phyloP scores from a whole-genome alignment of 192 early-diverging fungal species.

The Umbelopsis sp. region DNA sequence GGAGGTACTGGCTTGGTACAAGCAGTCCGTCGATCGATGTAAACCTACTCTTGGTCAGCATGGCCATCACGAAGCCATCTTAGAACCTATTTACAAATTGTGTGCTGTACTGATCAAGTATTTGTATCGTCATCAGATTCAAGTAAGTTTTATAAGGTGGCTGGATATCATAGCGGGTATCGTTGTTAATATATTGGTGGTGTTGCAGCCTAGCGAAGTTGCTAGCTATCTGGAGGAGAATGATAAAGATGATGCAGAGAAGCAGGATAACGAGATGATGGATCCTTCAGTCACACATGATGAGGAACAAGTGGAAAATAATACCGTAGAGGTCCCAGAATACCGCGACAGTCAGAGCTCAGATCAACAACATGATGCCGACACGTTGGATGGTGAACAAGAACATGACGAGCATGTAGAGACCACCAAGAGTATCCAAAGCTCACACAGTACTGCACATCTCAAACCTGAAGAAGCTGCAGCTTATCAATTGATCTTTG shows the following conservation, averaged over 20 bases:
- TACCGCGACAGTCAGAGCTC: background rate
- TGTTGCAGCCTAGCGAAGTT: slow-evolving; percentile 18
- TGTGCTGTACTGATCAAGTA: slow-evolving; percentile 59
- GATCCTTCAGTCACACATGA: background rate
- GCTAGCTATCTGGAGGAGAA: slow-evolving; percentile 17
- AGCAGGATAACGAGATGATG: slow-evolving; percentile 17
- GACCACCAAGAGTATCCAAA: background rate
- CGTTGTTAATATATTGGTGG: background rate
- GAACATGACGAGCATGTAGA: background rate
- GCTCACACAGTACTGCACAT: slow-evolving; percentile 2
- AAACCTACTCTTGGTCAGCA: slow-evolving; percentile 34
- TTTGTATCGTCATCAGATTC: slow-evolving; percentile 46
- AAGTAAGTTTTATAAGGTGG: slow-evolving; percentile 32
- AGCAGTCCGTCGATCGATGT: slow-evolving; percentile 37
- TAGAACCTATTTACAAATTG: slow-evolving; percentile 63
- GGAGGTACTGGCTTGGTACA: slow-evolving; percentile 44
- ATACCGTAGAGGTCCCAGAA: background rate
- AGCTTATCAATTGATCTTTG: slow-evolving; percentile 50
- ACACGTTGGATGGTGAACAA: background rate
- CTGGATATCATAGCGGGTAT: background rate
- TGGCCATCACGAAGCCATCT: slow-evolving; percentile 55
- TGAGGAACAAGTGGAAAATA: background rate
- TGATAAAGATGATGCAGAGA: slow-evolving; percentile 7
- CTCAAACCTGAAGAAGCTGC: slow-evolving; percentile 28
- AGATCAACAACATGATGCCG: background rate